These are phyloP conservation scores for Pelomyxa schiedti DNA, from an alignment of 78 protist species.

Conservation along the genomic window DNA sequence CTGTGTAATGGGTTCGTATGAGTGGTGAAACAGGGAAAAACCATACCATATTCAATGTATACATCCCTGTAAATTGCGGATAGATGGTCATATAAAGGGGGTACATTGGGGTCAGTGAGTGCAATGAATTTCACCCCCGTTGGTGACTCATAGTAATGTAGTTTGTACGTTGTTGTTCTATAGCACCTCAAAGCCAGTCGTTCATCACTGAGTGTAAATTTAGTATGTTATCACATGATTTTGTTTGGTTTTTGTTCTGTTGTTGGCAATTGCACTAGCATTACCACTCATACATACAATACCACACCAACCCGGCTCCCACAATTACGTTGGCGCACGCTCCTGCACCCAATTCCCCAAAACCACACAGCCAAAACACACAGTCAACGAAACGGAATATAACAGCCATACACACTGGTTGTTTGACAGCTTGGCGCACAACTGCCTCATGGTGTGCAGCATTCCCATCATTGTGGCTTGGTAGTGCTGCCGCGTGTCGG, in stretches of 20 bases:
- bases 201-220: not conserved
- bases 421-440: not conserved
- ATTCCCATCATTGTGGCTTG: conserved; percentile 16
- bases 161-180: conserved; percentile 7
- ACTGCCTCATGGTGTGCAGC: conserved; percentile 11
- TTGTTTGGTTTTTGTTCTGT: not conserved
- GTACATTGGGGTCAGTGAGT: conserved; percentile 4
- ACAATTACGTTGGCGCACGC: no score
- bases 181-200: not conserved
- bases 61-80: not conserved
- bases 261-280: no score
- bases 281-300: no score
- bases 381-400: no score
- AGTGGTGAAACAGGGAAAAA: no score
- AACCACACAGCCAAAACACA: no score
- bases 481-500: not conserved
- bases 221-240: no score
- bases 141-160: conserved; percentile 23
- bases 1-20: no score
- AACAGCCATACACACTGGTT: not conserved
- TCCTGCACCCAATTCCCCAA: no score
- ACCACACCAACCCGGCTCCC: no score
- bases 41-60: not conserved
- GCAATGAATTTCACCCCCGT: conserved; percentile 10
- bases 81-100: not conserved